Base-by-base conservation (phyloP, 306 rosid genomes). In the Cucumis hystrix region DNA sequence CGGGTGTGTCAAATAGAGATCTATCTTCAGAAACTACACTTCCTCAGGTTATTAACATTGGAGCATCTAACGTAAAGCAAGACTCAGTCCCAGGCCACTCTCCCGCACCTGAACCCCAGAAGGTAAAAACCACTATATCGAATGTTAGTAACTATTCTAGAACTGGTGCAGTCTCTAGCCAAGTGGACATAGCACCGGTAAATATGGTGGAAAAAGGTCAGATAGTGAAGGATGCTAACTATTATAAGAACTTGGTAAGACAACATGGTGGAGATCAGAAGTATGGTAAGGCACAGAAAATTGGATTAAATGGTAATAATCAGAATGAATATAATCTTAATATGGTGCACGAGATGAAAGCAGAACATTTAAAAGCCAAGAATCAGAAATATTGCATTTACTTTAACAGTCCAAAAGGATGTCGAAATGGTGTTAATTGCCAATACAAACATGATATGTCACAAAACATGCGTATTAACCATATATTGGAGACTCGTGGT, bases 381-480 rank as follows among this genome's bases (percentile, higher is more conserved):
- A 84, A 35, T 55, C 59, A 63, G 62, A 91, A 82, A 87, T 83
- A 83, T 10, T 91, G 98, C 90, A 65, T 81, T 18, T 93, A 77
- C 82, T 93, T 84, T 78, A 89, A 87, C 7, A 84, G 84, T 78
- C 12, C 84, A 10, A 89, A 77, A 65, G 98, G 98, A 10, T 93
- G 97, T 64, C 77, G 92, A 64, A 88, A 91, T 28, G 98, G 97
- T 35, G 61, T 10, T 18, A 76, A 75, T 74, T 93, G 98, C 80
- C 82, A 81, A 54, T 91, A 14, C 83, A 79, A 43, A 70, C 98
- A 93, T 39, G 92, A 87, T 11, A 54, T 54, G 78, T n/a, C 90
- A 10, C 12, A 21, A 23, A 80, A 40, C 10, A 18, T 28, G 52
- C 73, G 52, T 10, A 39, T n/a, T 18, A 10, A 10, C n/a, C 18